Evolutionary conservation across 768 basidiomycete species (phyloP), one percentile per base, ranked within the genome.

Genomic region (Boletellus emodensis): DNA sequence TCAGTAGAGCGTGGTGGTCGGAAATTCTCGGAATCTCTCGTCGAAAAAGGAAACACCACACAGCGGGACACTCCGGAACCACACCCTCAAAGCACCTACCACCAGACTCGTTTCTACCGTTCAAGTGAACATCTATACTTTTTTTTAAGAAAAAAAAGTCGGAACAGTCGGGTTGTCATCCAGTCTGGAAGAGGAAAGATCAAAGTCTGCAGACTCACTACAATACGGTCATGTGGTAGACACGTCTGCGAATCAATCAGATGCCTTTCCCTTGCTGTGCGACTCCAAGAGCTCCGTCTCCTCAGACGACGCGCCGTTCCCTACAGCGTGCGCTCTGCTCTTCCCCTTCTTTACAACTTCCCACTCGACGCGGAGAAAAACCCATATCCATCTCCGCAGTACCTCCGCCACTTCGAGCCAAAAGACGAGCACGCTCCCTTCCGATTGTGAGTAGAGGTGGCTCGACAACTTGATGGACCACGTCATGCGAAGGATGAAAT

Each of bases 311-410:
- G 33, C 12, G 35, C 46, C 49, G n/a, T 52, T 54, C 24, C 45
- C 52, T 7, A 33, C 28, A 8, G 39, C 12, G n/a, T 20, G 44
- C 3, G 46, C 22, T 49, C 20, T 49, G n/a, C 51, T 61, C 17
- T 52, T 60, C 33, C 71, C 67, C 61, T 73, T 75, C 70, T 82
- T 90, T 44, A 92, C 81, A 9, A 85, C 78, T 71, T 98, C 95
- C 96, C 95, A 99, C 71, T 99, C 96, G 37, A 98, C 82, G 34
- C 96, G 82, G 55, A 98, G 69, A 70, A 96, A 98, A 24, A 96
- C 93, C 96, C 96, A 99, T 74, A 97, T 79, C 96, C 96, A 99
- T 60, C 96, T 71, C 55, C 96, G 76, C 33, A 92, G 64, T 28
- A 99, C 71, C 71, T 98, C 96, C 30, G 94, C 83, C 38, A 89